Percentiles rank a stretch among this genome's conserved stretches.
Evolutionary conservation across 768 basidiomycete species (phyloP).

Genomic region (Suillus cothurnatus): DNA sequence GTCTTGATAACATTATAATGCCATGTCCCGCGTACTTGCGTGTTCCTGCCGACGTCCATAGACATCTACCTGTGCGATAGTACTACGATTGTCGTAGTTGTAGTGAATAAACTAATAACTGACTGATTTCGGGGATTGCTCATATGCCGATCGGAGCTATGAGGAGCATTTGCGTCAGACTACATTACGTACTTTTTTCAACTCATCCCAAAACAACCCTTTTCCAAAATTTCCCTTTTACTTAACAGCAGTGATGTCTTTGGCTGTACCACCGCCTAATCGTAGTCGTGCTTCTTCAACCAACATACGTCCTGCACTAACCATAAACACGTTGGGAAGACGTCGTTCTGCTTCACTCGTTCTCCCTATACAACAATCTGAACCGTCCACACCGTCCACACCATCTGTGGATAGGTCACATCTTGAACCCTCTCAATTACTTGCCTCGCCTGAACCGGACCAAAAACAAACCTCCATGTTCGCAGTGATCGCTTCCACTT

Average conservation of each 20-base stretch:
- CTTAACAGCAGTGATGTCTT: slow-evolving; percentile 29
- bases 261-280: slow-evolving; percentile 43
- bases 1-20: neutral
- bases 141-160: slow-evolving; percentile 1
- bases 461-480: slow-evolving; percentile 51
- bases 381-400: slow-evolving; percentile 15
- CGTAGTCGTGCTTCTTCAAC: slow-evolving; percentile 64
- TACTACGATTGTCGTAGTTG: neutral
- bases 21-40: neutral
- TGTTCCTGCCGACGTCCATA: neutral
- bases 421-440: slow-evolving; percentile 7
- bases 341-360: slow-evolving; percentile 55
- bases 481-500: slow-evolving; percentile 48
- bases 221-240: slow-evolving; percentile 1
- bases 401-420: slow-evolving; percentile 7
- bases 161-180: neutral
- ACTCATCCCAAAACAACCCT: neutral
- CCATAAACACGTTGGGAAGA: slow-evolving; percentile 55
- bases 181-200: neutral
- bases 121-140: neutral
- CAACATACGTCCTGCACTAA: slow-evolving; percentile 52
- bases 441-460: slow-evolving; percentile 14
- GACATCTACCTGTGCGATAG: neutral
- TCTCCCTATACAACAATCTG: slow-evolving; percentile 29
- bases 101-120: neutral